Conservation (phyloP, 1,139 yeast genomes). For the Arxiozyma telluris region DNA sequence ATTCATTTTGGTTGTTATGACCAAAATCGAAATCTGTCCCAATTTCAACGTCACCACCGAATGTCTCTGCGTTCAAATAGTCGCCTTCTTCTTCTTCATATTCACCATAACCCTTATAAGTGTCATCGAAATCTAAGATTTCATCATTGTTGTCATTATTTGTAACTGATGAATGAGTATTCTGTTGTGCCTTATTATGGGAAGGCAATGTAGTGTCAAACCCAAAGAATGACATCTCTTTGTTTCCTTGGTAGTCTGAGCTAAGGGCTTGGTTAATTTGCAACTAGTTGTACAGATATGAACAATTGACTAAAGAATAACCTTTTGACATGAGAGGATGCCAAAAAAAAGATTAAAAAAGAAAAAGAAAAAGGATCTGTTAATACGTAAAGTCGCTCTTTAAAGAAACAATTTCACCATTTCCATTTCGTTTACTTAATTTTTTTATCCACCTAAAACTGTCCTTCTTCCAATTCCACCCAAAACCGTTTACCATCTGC, state of each 20-base stretch:
- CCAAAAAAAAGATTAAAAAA: too few relatives aligned
- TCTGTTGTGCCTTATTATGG: conserved; percentile 5
- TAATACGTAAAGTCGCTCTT: too few relatives aligned
- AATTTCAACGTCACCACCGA: conserved; percentile 53
- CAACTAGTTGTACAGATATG: too few relatives aligned
- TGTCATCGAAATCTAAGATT: conserved; percentile 62
- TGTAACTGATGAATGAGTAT: background rate
- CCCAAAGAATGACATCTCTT: conserved; percentile 29
- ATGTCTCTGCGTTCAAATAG: conserved; percentile 79
- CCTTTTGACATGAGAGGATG: too few relatives aligned
- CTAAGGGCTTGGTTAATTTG: background rate
- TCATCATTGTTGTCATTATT: conserved; percentile 24
- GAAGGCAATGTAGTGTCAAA: conserved; percentile 22
- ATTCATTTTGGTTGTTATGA: conserved; percentile 25
- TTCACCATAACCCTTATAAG: conserved; percentile 73
- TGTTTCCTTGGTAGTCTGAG: background rate
- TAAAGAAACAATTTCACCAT: too few relatives aligned
- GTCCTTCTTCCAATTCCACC: too few relatives aligned
- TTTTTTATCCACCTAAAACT: too few relatives aligned
- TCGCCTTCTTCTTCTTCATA: conserved; percentile 64
- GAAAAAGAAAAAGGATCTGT: too few relatives aligned
- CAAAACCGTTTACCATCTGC: too few relatives aligned
- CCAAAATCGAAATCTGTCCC: conserved; percentile 77
- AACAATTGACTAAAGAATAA: too few relatives aligned
- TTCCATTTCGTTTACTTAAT: too few relatives aligned